Base-by-base conservation (phyloP, 1,139 yeast species). In the Scheffersomyces lignicola region DNA sequence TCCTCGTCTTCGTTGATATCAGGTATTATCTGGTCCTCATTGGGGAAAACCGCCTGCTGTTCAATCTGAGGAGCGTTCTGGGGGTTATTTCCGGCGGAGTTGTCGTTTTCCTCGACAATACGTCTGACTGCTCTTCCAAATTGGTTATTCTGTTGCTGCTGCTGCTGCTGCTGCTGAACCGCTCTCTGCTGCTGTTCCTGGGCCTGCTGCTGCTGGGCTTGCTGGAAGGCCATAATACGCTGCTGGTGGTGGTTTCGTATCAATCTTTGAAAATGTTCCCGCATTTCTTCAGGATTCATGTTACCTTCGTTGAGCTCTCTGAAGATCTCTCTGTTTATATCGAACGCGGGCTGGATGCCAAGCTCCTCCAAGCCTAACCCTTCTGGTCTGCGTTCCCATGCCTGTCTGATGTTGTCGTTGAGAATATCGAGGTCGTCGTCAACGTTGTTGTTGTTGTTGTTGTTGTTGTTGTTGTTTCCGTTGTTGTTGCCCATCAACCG, bases 41-140 rank as follows among this genome's bases (percentile, higher is more conserved):
- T 54, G 2, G 66, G 66, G 39, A 69, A 69, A 2, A 68, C 72
- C 5, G 75, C 65, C 5, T 72, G 72, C 39, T 69, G 75, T 20
- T 50, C 48, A 10, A 69, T 65, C 31, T 67, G 75, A 3, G 75
- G 76, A 6, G 74, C 75, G 48, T 67, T 62, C 18, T 44, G 47
- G 9, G 46, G 51, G 29, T 47, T 43, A 12, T 24, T 16, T 17
- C 31, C 22, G 11, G 37, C 42, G 11, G 27, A 16, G 20, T 37
- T 21, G 13, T 24, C 26, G 6, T 15, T 6, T 6, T 6, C 14
- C 13, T 11, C 6, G 6, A 14, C 8, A 23, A 23, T 23, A 7
- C 8, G 5, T 23, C 8, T 9, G 11, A 7, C 9, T 23, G 26
- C 26, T 4, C 9, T n/a, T 4, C 18, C 18, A 12, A n/a, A 5